Evolutionary conservation across 2,329 filamentous ascomycete genomes (phyloP), one percentile per base, ranked within the genome.

Genomic region (Paecilomyces niveus): DNA sequence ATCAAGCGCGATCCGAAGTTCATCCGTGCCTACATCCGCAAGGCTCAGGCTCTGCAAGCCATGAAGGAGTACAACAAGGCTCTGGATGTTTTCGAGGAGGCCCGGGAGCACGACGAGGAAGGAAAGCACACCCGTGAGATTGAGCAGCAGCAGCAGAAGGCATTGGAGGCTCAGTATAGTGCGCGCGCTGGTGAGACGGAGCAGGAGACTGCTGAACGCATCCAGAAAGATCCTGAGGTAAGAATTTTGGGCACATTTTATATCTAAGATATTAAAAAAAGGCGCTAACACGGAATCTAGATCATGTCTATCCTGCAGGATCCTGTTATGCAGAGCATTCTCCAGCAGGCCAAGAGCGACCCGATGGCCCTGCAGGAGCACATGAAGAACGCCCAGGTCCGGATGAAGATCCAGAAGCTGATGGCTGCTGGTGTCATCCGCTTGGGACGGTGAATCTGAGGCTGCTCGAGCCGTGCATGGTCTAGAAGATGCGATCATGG

Each of bases 1-100:
- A 95, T 96, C 79, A 89, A 91, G 83, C 89, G 88, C 67, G 94
- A 99, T 69, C 83, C 89, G 59, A 89, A 88, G 71, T 99, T 99
- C 76, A 93, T 97, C 77, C 87, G 93, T 58, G 94, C 94, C 7
- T 97, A 97, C 76, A 89, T 99, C 68, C 89, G 94, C 73, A 97
- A 97, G 82, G 92, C 92, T 0, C 92, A 97, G 78, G 91, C 92
- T 50, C 90, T 93, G 75, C 92, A 94, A 66, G 92, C 92, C 68
- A 99, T 99, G 94, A 90, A 94, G 75, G 93, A 99, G 76, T 97
- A 96, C 82, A 96, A 88, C 75, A 93, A 92, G 75, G 95, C 90
- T 71, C 81, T 97, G 59, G 94, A 99, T 71, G 89, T 88, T 7
- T 96, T 92, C 78, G 85, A 85, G 45, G 90, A 92, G 72, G 94